phyloP scores from a whole-genome alignment of 2,329 filamentous ascomycete species.

The Hypoxylon sp. region DNA sequence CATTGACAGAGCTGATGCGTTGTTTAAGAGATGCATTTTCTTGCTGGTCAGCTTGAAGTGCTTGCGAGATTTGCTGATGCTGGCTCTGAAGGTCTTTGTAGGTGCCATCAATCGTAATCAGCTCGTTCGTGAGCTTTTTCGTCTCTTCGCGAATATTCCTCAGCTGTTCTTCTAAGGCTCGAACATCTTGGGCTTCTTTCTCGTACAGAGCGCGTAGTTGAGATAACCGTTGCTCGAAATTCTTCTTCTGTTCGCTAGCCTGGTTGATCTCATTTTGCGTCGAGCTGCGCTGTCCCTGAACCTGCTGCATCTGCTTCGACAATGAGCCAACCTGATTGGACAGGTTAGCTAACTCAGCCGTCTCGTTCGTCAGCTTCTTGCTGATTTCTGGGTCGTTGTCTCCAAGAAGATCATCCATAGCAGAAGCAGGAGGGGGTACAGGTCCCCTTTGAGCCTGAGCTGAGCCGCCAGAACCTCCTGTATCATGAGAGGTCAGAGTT shows the following conservation, averaged over 20 bases:
- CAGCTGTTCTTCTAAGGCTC: slow-evolving; percentile 85
- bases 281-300: slow-evolving; percentile 82
- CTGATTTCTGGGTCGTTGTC: slow-evolving; percentile 90
- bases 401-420: slow-evolving; percentile 87
- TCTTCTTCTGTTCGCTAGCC: slow-evolving; percentile 87
- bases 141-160: slow-evolving; percentile 81
- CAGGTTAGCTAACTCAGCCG: slow-evolving; percentile 91
- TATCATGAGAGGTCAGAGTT: slow-evolving; percentile 80
- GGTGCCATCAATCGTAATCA: slow-evolving; percentile 83
- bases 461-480: slow-evolving; percentile 70
- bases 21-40: slow-evolving; percentile 91
- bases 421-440: slow-evolving; percentile 55
- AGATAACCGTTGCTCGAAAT: slow-evolving; percentile 88
- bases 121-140: slow-evolving; percentile 84
- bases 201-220: slow-evolving; percentile 92
- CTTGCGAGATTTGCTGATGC: slow-evolving; percentile 79
- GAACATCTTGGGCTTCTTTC: slow-evolving; percentile 90
- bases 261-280: slow-evolving; percentile 87
- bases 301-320: slow-evolving; percentile 93
- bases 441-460: slow-evolving; percentile 59
- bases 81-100: slow-evolving; percentile 86
- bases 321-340: slow-evolving; percentile 95
- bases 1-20: slow-evolving; percentile 84
- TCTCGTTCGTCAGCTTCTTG: slow-evolving; percentile 89
- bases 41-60: slow-evolving; percentile 86